Evolutionary conservation across 2,329 filamentous ascomycete genomes (phyloP), one percentile per base, ranked within the genome.

Genomic region (Coniochaeta sp.): DNA sequence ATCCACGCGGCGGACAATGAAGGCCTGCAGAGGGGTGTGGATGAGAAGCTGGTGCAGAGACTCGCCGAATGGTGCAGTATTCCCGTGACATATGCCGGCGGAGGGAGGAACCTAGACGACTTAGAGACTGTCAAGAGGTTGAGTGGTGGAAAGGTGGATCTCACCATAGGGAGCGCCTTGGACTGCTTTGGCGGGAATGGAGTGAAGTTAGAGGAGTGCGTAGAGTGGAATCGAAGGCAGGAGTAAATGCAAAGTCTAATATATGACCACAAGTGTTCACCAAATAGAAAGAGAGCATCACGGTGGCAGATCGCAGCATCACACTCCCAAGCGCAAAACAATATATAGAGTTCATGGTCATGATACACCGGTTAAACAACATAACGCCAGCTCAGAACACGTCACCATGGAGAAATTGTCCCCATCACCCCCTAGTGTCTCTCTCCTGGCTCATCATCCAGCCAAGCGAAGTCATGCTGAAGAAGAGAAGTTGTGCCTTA

Each of bases 1-100:
- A 95, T 99, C 70, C 95, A 99, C 72, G 95, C 95, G 17, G 95
- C 95, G 47, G 95, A 99, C 73, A 95, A 96, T 64, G 95, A 99
- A 76, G 95, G 95, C 14, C 80, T 98, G 50, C 95, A 98, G 73
- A 84, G 86, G 68, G 95, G 95, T 55, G 90, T 99, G 64, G 95
- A 99, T 68, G 89, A 95, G 72, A 82, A 88, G 65, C 81, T 99
- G 14, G 91, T 99, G 9, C 75, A 80, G 66, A 85, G 81, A 65
- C 78, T 99, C 58, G 86, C 91, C 1, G 77, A 88, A 65, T 98
- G 95, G 92, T 96, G 91, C 72, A 87, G 80, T 43, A 93, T 96
- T 66, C 95, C 95, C 1, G 90, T 98, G 17, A 99, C 95, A 1
- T 99, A 99, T 76, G 95, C 95, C 6, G 95, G 95, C 26, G 95